Evolutionary conservation across 2,329 filamentous ascomycete genomes (phyloP), one percentile per base, ranked within the genome.

Genomic region (Cryphonectria radicalis): DNA sequence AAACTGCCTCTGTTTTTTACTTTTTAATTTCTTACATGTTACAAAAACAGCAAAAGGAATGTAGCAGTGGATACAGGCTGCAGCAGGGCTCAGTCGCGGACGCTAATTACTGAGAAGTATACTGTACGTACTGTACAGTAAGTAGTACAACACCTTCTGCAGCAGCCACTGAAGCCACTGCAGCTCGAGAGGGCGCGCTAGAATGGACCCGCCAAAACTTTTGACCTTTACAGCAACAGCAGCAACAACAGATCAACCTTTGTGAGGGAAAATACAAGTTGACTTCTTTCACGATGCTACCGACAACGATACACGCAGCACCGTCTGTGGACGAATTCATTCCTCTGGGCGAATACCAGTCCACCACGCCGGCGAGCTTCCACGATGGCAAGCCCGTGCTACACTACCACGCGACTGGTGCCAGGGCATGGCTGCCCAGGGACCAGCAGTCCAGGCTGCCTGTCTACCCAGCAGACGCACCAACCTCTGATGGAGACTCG

Each of bases 281-380:
- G 19, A 46, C 14, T n/a, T 32, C 22, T 28, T 25, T 19, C 70
- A 72, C 72, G 37, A 84, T 84, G 82, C 77, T 86, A 64, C 83
- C 86, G 43, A 87, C 85, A 5, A 89, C 88, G 0, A 87, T 93
- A 63, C 85, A 85, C 65, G 82, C 82, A 3, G 83, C 89, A 40
- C 91, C 91, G 6, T 82, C 85, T 22, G 77, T 84, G 19, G 83
- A 84, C 50, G 87, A 90, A 77, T 95, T 90, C 80, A 89, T 86
- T 46, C 83, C 88, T 5, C 85, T 95, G 63, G 83, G 86, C 71
- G 90, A 93, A 73, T 92, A 94, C 78, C 88, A 93, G 79, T 84
- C 89, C 67, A 89, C 90, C 77, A 95, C 93, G 1, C 93, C 93
- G 0, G 84, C 85, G 71, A 91, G 88, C 59, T 95, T 95, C 81